Evolutionary conservation across 140 eudicot genomes (phyloP), one percentile per base, ranked within the genome.

Genomic region (Senecio squalidus): DNA sequence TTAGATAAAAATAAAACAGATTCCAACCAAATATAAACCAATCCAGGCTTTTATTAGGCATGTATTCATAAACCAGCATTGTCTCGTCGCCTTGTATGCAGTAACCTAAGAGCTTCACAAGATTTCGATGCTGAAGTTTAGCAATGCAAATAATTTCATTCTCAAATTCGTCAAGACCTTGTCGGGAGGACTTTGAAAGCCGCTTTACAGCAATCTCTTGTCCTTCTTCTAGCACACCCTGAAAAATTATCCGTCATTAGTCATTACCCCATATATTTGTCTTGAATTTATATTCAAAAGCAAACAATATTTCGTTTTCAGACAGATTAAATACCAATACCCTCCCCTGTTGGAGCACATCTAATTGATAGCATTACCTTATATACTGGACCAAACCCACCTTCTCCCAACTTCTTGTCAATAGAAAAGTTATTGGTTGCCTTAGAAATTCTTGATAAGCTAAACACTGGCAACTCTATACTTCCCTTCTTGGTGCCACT

Each of bases 71-170:
- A 71, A 71, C 23, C 3, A 71, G 31, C 39, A 71, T 33, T 26
- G 43, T 59, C 21, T 74, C 79, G 6, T 74, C 59, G 18, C 55
- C 74, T 44, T 67, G 70, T 33, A 52, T 68, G 56, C 79, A 74
- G 33, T 68, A 67, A 16, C 79, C 79, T 13, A 74, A 21, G 28
- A 74, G 73, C 49, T 55, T 74, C 4, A 74, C 79, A 27, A 74
- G 79, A 74, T 74, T 74, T 21, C 74, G 65, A 30, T 74, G 79
- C 38, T 74, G 74, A 45, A 74, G 79, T 55, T 74, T 82, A 9
- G 82, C 76, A 2, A 82, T 74, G 6, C 58, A 52, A 9, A 52
- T 52, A 27, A 52, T 22, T 22, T 52, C 58, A 13, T 52, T 52
- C 38, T 52, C 36, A 3, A 52, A 52, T 52, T 52, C 58, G 7